Evolutionary conservation across 345 rosid species (phyloP).

Genomic region (Syzygium oleosum): DNA sequence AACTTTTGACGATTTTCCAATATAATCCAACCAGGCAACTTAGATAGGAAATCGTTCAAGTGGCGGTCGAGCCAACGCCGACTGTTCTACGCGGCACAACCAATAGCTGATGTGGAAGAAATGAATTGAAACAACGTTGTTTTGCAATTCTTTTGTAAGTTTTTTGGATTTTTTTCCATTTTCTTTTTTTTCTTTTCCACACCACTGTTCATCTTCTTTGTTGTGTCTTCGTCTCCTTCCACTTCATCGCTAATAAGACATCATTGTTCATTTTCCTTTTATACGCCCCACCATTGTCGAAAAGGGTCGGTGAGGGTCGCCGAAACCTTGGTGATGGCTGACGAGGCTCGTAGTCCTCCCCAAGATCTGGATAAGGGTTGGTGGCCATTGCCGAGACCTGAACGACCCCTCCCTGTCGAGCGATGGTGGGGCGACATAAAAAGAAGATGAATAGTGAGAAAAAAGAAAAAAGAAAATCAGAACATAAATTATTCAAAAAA

Average conservation of each 20-base stretch:
- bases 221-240: neutral
- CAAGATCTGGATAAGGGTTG: neutral
- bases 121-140: no score
- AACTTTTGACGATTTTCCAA: neutral
- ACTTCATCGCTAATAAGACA: neutral
- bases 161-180: no score
- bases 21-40: accelerated
- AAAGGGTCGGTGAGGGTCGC: neutral
- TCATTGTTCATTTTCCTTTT: neutral
- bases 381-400: neutral
- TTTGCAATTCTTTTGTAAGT: no score
- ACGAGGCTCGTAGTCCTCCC: neutral
- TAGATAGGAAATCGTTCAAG: no score
- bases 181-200: neutral
- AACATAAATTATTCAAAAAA: neutral
- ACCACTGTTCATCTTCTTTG: neutral
- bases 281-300: neutral
- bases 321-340: neutral
- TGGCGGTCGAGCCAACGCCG: accelerated
- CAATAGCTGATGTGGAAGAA: neutral
- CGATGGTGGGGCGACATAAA: accelerated
- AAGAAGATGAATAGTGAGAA: neutral
- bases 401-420: neutral
- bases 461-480: neutral
- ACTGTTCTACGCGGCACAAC: accelerated